phyloP scores from a whole-genome alignment of 352 stramenopile species.

The Pythium folliculosum region DNA sequence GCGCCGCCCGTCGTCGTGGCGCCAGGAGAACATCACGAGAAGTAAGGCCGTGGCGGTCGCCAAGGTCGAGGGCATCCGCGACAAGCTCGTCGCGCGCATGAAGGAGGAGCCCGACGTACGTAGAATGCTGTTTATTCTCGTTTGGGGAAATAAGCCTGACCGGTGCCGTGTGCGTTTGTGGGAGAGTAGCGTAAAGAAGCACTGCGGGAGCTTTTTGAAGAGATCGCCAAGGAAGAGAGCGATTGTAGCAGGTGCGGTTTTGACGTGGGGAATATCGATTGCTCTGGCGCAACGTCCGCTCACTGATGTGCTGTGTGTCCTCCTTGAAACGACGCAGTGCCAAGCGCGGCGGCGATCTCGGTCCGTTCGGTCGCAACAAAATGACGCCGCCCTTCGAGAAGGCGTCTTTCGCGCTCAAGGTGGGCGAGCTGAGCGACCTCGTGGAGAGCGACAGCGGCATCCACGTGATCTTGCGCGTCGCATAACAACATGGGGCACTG shows the following conservation, averaged over 20 bases:
- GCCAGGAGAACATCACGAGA: slow-evolving; percentile 85
- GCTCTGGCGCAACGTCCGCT: neutral
- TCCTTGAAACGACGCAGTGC: slow-evolving; percentile 47
- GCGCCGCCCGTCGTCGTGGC: slow-evolving; percentile 83
- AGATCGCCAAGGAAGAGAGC: slow-evolving; percentile 87
- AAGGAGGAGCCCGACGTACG: slow-evolving; percentile 69
- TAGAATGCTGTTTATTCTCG: neutral
- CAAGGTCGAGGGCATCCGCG: slow-evolving; percentile 77
- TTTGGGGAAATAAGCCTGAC: neutral
- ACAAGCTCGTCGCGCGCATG: slow-evolving; percentile 73
- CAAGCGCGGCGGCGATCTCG: slow-evolving; percentile 91
- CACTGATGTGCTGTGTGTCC: neutral
- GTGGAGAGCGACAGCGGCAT: slow-evolving; percentile 96
- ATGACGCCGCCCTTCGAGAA: slow-evolving; percentile 94
- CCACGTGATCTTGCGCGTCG: slow-evolving; percentile 95
- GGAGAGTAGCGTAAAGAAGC: slow-evolving; percentile 31
- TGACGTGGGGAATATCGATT: neutral
- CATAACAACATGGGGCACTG: slow-evolving; percentile 35
- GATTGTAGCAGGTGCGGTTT: slow-evolving; percentile 86
- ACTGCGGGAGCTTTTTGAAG: slow-evolving; percentile 75
- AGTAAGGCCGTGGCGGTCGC: slow-evolving; percentile 84
- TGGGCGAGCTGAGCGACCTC: slow-evolving; percentile 93
- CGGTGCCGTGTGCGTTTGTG: neutral
- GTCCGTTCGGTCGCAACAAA: slow-evolving; percentile 86
- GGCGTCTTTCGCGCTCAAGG: slow-evolving; percentile 89